These are phyloP conservation scores for Agrocybe pediades DNA, from an alignment of 768 basidiomycete genomes.

Conservation along the genomic window DNA sequence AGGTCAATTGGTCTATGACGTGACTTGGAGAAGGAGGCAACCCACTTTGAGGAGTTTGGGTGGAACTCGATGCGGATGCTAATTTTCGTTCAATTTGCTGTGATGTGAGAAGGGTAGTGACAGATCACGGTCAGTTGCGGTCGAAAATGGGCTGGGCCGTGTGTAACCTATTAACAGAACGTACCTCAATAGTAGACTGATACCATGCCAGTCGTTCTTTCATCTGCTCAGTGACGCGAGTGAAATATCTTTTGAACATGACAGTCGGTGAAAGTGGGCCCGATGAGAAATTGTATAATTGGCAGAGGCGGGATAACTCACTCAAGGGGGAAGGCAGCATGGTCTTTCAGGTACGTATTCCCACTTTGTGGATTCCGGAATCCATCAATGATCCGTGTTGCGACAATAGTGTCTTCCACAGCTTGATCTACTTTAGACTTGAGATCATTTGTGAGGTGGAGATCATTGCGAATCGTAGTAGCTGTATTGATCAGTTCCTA, in stretches of 20 bases:
- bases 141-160: background rate
- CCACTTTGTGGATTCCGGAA: constrained; percentile 76
- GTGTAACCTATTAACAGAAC: constrained; percentile 2
- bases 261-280: background rate
- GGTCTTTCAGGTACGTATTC: constrained; percentile 70
- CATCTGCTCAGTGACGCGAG: constrained; percentile 71
- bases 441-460: constrained; percentile 66
- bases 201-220: constrained; percentile 74
- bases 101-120: too few relatives aligned
- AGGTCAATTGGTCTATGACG: background rate
- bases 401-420: constrained; percentile 78
- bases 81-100: constrained; percentile 87
- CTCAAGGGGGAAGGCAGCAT: constrained; percentile 84
- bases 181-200: constrained; percentile 78
- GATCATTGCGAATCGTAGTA: constrained; percentile 66
- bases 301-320: constrained; percentile 37
- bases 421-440: constrained; percentile 76
- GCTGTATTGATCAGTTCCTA: constrained; percentile 70
- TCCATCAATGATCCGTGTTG: constrained; percentile 77
- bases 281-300: background rate
- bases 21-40: constrained; percentile 3
- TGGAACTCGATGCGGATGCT: constrained; percentile 62
- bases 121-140: constrained; percentile 4
- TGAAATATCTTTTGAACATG: constrained; percentile 58
- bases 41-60: constrained; percentile 78